phyloP scores from a whole-genome alignment of 257 asterid species.

The Nicotiana obtusifolia region DNA sequence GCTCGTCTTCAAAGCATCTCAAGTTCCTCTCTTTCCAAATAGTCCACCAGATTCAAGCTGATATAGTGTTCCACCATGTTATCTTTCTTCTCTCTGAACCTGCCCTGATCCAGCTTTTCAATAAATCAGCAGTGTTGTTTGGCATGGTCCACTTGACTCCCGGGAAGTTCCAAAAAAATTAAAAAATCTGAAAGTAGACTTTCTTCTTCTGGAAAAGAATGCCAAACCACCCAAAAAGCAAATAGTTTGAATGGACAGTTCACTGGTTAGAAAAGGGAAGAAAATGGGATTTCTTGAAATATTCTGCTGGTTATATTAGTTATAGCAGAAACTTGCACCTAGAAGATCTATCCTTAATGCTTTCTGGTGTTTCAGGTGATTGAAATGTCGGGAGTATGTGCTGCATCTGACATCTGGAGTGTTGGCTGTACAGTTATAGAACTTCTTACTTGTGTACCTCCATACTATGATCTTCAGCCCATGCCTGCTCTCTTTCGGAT shows the following conservation, averaged over 20 bases:
- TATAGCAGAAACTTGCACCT: neutral
- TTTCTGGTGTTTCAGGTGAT: conserved; percentile 57
- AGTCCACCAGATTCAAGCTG: neutral
- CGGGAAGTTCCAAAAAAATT: neutral
- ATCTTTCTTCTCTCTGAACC: too few species aligned
- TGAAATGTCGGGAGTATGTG: conserved; percentile 99
- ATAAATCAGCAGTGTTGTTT: too few species aligned
- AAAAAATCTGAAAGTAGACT: neutral
- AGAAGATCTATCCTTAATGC: conserved; percentile 12
- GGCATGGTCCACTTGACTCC: too few species aligned
- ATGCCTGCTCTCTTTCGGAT: conserved; percentile 99
- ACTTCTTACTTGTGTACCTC: conserved; percentile 95
- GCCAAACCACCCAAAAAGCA: neutral
- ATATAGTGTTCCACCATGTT: neutral
- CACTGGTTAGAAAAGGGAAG: neutral
- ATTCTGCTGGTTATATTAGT: neutral
- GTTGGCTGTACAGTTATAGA: conserved; percentile 99
- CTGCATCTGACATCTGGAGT: conserved; percentile 99
- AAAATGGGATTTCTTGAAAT: neutral
- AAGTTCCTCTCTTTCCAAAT: neutral
- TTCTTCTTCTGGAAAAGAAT: neutral
- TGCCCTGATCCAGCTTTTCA: too few species aligned
- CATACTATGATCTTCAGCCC: conserved; percentile 95
- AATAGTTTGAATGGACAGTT: conserved; percentile 4
- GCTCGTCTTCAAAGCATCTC: neutral